phyloP scores from a whole-genome alignment of 495 filamentous ascomycete genomes.

The Tuber microsphaerosporum region DNA sequence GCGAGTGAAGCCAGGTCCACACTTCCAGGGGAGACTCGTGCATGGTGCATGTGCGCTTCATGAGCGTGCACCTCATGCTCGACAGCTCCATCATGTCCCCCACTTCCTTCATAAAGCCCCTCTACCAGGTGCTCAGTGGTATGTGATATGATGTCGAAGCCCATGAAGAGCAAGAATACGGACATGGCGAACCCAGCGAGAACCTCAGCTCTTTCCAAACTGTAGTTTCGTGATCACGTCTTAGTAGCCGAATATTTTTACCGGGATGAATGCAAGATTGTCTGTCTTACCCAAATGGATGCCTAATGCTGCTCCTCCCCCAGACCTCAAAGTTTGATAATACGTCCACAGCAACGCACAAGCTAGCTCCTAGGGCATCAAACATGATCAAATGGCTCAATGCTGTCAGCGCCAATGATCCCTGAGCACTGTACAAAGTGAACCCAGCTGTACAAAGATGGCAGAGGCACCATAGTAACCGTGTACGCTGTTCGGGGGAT shows the following conservation, averaged over 20 bases:
- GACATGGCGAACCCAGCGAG: slow-evolving; percentile 96
- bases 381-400: slow-evolving; percentile 90
- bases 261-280: not conserved
- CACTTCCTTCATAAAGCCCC: slow-evolving; percentile 38
- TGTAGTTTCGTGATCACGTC: slow-evolving; percentile 11
- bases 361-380: slow-evolving; percentile 80
- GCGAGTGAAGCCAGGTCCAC: slow-evolving; percentile 77
- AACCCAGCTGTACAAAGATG: slow-evolving; percentile 74
- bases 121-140: slow-evolving; percentile 81
- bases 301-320: slow-evolving; percentile 83
- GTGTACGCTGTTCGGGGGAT: slow-evolving; percentile 73
- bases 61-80: slow-evolving; percentile 38
- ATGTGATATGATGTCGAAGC: slow-evolving; percentile 87
- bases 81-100: slow-evolving; percentile 49
- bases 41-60: slow-evolving; percentile 61
- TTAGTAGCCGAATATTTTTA: not conserved
- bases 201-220: slow-evolving; percentile 81
- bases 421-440: slow-evolving; percentile 74
- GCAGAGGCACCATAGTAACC: slow-evolving; percentile 82
- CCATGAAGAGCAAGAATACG: slow-evolving; percentile 90
- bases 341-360: slow-evolving; percentile 91
- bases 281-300: slow-evolving; percentile 68
- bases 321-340: slow-evolving; percentile 94
- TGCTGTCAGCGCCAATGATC: slow-evolving; percentile 86
- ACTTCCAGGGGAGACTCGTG: slow-evolving; percentile 61